Evolutionary conservation across 1,139 yeast species (phyloP), one percentile per base, ranked within the genome.

Genomic region (Candida gigantensis): DNA sequence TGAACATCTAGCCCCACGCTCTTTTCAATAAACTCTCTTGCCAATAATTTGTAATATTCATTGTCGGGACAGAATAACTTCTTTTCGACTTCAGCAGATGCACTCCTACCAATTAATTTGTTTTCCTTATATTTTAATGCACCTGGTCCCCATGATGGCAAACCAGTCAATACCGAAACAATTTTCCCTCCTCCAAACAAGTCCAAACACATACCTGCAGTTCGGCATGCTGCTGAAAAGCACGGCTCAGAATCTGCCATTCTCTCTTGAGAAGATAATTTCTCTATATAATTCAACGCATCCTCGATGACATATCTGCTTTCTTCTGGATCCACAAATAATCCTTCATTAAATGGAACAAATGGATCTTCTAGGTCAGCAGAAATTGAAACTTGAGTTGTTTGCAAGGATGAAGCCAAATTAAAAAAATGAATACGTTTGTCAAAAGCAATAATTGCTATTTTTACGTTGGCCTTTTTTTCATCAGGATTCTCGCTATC

Each of bases 91-190:
- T 78, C 81, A 0, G 80, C 77, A 14, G 63, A 57, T 16, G 61
- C 64, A 4, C 60, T 46, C 34, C 70, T 55, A 3, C 72, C 71
- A 13, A 66, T 58, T 5, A 58, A 50, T 30, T 57, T 51, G 44
- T 64, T 64, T 27, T 68, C 72, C 46, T 86, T 81, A 41, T 75
- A 68, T 13, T 69, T 67, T 34, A 90, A 69, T n/a, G 76, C 69
- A 2, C 97, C 97, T 1, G 92, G 86, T 0, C 96, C 96, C 74
- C 81, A 74, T 1, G 88, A 75, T 6, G 98, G 96, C 25, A 89
- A 60, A 1, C 81, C 66, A 2, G 88, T 72, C 35, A 90, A 65
- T 4, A 86, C 60, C 0, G 87, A 74, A 13, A 85, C 75, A 25
- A 90, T 81, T 49, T 90, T 87, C 47, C 97, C 97, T 40, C 96